A percentile compares a stretch with the other conserved stretches of the same genome.
Evolutionary conservation across 1,139 yeast species (phyloP).

Genomic region (Protomyces gravidus): DNA sequence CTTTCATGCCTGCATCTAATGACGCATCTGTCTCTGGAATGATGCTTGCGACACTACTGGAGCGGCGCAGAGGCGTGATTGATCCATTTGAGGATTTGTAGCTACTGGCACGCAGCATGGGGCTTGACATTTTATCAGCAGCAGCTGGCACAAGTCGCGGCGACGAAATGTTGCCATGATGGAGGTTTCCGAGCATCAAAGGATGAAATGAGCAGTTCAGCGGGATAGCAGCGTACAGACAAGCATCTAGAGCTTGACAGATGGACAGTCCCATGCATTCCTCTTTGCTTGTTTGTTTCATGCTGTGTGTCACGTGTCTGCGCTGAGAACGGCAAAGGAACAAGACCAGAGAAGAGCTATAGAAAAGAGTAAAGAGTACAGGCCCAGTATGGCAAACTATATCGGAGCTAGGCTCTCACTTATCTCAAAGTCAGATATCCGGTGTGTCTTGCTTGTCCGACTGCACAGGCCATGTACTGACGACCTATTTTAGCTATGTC

Average conservation of each 20-base stretch:
- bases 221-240: neutral
- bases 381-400: slow-evolving; percentile 54
- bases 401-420: slow-evolving; percentile 90
- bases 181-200: neutral
- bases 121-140: neutral
- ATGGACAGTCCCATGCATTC: slow-evolving; percentile 10
- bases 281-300: no score
- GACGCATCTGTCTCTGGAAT: slow-evolving; percentile 21
- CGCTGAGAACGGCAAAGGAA: no score
- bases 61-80: slow-evolving; percentile 23
- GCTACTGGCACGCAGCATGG: slow-evolving; percentile 19
- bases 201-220: neutral
- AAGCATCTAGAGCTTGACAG: no score
- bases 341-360: neutral
- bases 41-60: slow-evolving; percentile 20
- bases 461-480: slow-evolving; percentile 1
- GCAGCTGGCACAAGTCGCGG: neutral
- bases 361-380: neutral
- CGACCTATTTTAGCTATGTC: slow-evolving; percentile 58
- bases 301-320: no score
- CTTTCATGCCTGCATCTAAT: slow-evolving; percentile 15
- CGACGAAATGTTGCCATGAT: neutral
- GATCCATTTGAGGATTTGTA: slow-evolving; percentile 18
- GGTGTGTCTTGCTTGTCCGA: slow-evolving; percentile 39
- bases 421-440: slow-evolving; percentile 78